Base-by-base conservation (phyloP, 1,284 basidiomycete genomes). In the Limonomyces culmigenus region DNA sequence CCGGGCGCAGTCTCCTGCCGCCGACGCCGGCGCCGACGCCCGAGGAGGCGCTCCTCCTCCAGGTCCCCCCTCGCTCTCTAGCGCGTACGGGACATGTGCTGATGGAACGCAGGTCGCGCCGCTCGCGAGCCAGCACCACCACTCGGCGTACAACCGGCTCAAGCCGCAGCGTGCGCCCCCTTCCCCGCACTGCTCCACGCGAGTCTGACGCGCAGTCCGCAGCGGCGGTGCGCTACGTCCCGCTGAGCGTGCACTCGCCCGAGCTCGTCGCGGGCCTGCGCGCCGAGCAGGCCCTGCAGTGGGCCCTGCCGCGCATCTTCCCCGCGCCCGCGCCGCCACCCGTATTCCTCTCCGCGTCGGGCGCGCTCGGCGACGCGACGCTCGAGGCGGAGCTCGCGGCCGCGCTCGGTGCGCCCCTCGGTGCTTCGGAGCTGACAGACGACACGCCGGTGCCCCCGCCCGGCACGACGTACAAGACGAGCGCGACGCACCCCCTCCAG, bases 401-500 rank as follows among this genome's bases (percentile, higher is more conserved):
- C 12, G 73, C 74, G 2, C 68, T 77, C 25, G 54, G 60, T 10
- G 62, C 67, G 33, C 49, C 57, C 35, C 55, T 48, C 35, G 51
- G 55, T 32, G 55, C 61, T 37, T 27, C 47, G 42, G 50, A 35
- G n/a, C n/a, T n/a, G 35, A 23, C 11, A 29, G 25, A 29, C n/a
- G 25, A 35, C 35, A 27, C 38, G 38, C 15, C 30, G 36, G 36
- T 42, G 38, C 36, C n/a, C n/a, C 45, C 34, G 31, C 47, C 42
- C 33, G 41, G 75, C 41, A 87, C n/a, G n/a, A n/a, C n/a, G n/a
- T n/a, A n/a, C n/a, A n/a, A 86, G 50, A 91, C 86, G 0, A 87
- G 83, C 1, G 62, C 71, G 33, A 71, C 79, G 0, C 85, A 91
- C 53, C 87, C 86, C 2, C 81, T 91, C 50, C 84, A 86, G 81